Conservation (phyloP, 148 eudicot species). For the Nyssa sinensis region DNA sequence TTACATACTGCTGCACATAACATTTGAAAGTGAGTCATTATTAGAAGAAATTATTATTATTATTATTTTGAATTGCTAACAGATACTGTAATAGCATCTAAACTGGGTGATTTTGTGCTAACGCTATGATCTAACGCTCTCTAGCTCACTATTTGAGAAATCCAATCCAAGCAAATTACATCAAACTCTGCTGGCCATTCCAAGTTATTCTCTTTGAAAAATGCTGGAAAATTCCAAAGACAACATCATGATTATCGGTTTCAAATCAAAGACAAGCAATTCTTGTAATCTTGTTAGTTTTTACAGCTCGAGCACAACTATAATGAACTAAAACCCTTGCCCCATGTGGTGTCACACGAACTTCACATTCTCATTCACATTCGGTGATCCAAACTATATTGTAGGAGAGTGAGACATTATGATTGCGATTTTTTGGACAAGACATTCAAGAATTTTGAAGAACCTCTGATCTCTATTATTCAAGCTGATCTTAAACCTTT, state of each 20-base stretch:
- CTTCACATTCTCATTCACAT: background rate
- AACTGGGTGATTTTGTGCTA: too few species aligned
- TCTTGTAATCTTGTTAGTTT: background rate
- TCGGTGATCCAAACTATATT: too few species aligned
- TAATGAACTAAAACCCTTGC: background rate
- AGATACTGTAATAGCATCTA: too few species aligned
- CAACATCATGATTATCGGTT: background rate
- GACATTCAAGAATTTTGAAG: background rate
- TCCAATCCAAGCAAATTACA: background rate
- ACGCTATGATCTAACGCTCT: too few species aligned
- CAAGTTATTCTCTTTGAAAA: background rate
- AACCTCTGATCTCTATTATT: background rate
- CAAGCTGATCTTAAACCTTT: background rate
- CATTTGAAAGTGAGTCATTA: too few species aligned
- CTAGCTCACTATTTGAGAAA: too few species aligned
- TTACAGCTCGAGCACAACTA: background rate
- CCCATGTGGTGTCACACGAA: background rate
- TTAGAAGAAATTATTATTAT: too few species aligned
- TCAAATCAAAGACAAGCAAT: slow-evolving; percentile 1
- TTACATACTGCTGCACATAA: too few species aligned
- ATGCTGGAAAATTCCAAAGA: background rate
- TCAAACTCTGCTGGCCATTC: background rate
- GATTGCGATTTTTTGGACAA: background rate
- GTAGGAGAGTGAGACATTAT: background rate
- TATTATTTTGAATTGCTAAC: too few species aligned